phyloP scores from a whole-genome alignment of 352 stramenopile genomes.

The Phytopythium kandeliae region DNA sequence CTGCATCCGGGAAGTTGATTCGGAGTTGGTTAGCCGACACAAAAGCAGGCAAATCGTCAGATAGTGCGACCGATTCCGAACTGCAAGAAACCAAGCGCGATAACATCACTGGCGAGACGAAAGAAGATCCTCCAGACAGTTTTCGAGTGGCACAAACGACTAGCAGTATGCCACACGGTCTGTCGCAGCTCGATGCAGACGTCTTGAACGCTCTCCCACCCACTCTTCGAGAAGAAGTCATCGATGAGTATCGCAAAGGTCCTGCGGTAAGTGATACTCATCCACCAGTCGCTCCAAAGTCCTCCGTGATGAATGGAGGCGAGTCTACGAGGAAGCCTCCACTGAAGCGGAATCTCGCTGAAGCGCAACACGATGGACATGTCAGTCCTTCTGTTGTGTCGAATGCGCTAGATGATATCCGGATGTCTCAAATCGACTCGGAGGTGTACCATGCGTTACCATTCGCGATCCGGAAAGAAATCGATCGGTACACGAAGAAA shows the following conservation, averaged over 20 bases:
- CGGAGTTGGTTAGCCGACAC: slow-evolving; percentile 45
- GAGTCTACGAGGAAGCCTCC: not conserved
- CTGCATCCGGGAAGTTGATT: slow-evolving; percentile 36
- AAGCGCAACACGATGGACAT: not conserved
- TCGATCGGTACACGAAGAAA: slow-evolving; percentile 60
- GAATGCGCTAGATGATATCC: slow-evolving; percentile 55
- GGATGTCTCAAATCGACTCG: slow-evolving; percentile 72
- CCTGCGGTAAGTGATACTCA: not conserved
- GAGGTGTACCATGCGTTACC: slow-evolving; percentile 73
- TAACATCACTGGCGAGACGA: slow-evolving; percentile 7
- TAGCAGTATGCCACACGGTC: slow-evolving; percentile 2
- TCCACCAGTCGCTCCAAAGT: not conserved
- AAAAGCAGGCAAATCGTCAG: not conserved
- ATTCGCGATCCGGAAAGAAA: slow-evolving; percentile 58
- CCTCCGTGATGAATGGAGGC: not conserved
- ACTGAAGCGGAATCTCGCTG: not conserved
- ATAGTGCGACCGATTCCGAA: not conserved
- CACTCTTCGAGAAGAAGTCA: slow-evolving; percentile 50
- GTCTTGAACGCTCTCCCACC: slow-evolving; percentile 56
- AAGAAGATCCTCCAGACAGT: slow-evolving; percentile 7
- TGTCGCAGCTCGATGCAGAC: slow-evolving; percentile 59
- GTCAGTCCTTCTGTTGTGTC: slow-evolving; percentile 3
- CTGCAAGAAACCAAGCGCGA: slow-evolving; percentile 2
- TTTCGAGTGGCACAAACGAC: not conserved
- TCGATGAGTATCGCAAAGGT: slow-evolving; percentile 21